Percentiles rank a stretch among this genome's conserved stretches.
Evolutionary conservation across 352 stramenopile genomes (phyloP).

Genomic region (Phytopythium sindhum): DNA sequence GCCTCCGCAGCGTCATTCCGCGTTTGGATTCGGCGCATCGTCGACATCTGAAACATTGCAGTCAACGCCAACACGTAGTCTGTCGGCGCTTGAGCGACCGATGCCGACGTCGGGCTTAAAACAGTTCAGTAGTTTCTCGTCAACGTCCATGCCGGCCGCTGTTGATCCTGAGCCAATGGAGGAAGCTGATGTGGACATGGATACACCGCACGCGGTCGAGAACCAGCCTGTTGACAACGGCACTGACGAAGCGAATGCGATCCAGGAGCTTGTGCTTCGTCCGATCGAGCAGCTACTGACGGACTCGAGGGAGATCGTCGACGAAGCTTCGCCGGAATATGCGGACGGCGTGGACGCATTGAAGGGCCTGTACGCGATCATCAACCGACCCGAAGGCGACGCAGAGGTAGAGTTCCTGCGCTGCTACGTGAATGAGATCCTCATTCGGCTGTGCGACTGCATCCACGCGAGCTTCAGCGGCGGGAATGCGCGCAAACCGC

Average conservation of each 20-base stretch:
- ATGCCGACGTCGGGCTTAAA: slow-evolving; percentile 31
- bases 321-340: slow-evolving; percentile 46
- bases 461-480: slow-evolving; percentile 71
- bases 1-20: slow-evolving; percentile 9
- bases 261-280: slow-evolving; percentile 58
- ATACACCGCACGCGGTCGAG: slow-evolving; percentile 5
- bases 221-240: not conserved
- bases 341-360: slow-evolving; percentile 67
- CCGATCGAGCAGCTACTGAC: slow-evolving; percentile 71
- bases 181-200: slow-evolving; percentile 65
- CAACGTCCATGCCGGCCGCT: not conserved
- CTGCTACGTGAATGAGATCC: slow-evolving; percentile 78
- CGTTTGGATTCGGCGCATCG: slow-evolving; percentile 22
- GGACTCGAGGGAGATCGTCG: slow-evolving; percentile 55
- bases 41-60: slow-evolving; percentile 6
- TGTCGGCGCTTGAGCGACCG: slow-evolving; percentile 12
- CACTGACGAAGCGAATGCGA: slow-evolving; percentile 9
- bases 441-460: slow-evolving; percentile 65
- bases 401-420: slow-evolving; percentile 65
- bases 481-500: slow-evolving; percentile 53
- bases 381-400: slow-evolving; percentile 49
- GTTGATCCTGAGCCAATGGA: slow-evolving; percentile 7
- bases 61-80: slow-evolving; percentile 7
- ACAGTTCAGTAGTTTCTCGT: slow-evolving; percentile 18
- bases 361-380: slow-evolving; percentile 78